Percentiles rank a stretch among this genome's conserved stretches.
phyloP scores from a whole-genome alignment of 2,329 filamentous ascomycete species.

The Trichoderma harzianum region DNA sequence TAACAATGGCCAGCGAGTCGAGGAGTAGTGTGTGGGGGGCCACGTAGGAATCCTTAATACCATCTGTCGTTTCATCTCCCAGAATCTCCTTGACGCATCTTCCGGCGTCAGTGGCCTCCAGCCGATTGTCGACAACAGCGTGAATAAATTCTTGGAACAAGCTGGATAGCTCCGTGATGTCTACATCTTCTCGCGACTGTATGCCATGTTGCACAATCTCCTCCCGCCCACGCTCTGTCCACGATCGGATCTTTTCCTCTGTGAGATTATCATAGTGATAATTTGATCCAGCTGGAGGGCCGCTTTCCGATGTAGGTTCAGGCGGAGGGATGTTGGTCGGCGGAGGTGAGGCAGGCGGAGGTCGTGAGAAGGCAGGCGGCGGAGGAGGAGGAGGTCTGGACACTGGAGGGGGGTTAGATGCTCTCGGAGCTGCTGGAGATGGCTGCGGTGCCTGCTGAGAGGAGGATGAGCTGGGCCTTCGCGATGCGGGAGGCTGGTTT shows the following conservation, averaged over 20 bases:
- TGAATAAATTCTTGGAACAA: slow-evolving; percentile 84
- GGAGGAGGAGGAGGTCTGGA: slow-evolving; percentile 23
- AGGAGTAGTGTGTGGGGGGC: slow-evolving; percentile 71
- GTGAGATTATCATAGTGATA: slow-evolving; percentile 78
- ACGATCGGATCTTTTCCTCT: slow-evolving; percentile 62
- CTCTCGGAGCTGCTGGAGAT: slow-evolving; percentile 22
- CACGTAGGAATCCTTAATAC: slow-evolving; percentile 46
- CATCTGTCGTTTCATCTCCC: slow-evolving; percentile 50
- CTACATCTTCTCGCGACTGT: slow-evolving; percentile 63
- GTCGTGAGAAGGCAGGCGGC: slow-evolving; percentile 22
- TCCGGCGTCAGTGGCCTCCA: slow-evolving; percentile 68
- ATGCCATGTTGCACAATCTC: slow-evolving; percentile 63
- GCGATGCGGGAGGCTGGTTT: slow-evolving; percentile 21
- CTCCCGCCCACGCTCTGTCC: slow-evolving; percentile 65
- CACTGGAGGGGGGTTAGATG: slow-evolving; percentile 22
- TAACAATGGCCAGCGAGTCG: slow-evolving; percentile 75
- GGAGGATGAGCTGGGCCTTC: slow-evolving; percentile 24
- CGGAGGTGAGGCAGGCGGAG: slow-evolving; percentile 24
- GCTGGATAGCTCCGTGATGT: slow-evolving; percentile 64
- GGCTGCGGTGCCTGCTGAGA: slow-evolving; percentile 20
- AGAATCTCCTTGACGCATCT: slow-evolving; percentile 71
- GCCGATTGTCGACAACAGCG: slow-evolving; percentile 65
- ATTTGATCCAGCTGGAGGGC: slow-evolving; percentile 38
- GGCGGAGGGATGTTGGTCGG: slow-evolving; percentile 22
- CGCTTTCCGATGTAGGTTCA: slow-evolving; percentile 27